A percentile compares a stretch with the other conserved stretches of the same genome.
Evolutionary conservation across 2,329 filamentous ascomycete genomes (phyloP).

Genomic region (Neonectria sp.): DNA sequence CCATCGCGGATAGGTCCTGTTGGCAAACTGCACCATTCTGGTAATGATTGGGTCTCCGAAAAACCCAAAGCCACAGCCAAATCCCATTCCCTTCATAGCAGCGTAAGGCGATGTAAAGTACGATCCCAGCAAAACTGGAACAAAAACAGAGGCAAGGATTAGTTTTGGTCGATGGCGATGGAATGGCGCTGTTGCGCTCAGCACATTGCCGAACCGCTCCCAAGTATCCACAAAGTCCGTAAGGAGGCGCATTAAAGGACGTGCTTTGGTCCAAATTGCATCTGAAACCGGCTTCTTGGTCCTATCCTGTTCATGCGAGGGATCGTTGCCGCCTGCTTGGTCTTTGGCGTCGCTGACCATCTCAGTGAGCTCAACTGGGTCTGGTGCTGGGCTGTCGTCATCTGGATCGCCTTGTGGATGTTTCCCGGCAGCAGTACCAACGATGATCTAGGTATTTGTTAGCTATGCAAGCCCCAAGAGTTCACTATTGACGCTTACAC

Average conservation of each 20-base stretch:
- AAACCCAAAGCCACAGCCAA: conserved; percentile 81
- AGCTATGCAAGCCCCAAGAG: conserved; percentile 10
- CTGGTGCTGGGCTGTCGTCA: conserved; percentile 69
- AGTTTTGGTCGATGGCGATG: conserved; percentile 66
- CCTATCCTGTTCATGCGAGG: conserved; percentile 71
- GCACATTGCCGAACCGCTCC: conserved; percentile 67
- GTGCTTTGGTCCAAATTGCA: conserved; percentile 83
- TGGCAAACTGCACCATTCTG: conserved; percentile 71
- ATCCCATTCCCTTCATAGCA: conserved; percentile 75
- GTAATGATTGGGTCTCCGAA: conserved; percentile 84
- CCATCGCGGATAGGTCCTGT: conserved; percentile 78
- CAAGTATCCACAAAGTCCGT: conserved; percentile 65
- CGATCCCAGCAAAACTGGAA: conserved; percentile 67
- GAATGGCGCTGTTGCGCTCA: conserved; percentile 77
- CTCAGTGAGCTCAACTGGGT: conserved; percentile 55
- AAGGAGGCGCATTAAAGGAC: conserved; percentile 76
- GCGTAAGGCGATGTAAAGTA: conserved; percentile 71
- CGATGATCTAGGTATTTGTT: conserved; percentile 76
- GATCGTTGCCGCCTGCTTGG: conserved; percentile 62
- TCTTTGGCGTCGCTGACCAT: conserved; percentile 59
- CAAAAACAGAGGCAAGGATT: conserved; percentile 67
- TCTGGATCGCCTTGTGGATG: conserved; percentile 77
- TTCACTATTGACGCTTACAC: conserved; percentile 41
- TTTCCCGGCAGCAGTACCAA: conserved; percentile 84
- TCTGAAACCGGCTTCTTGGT: conserved; percentile 84